A percentile compares a stretch with the other conserved stretches of the same genome.
These are phyloP conservation scores for Pleurotus salmoneostramineus DNA, from an alignment of 768 basidiomycete genomes.

Conservation along the genomic window DNA sequence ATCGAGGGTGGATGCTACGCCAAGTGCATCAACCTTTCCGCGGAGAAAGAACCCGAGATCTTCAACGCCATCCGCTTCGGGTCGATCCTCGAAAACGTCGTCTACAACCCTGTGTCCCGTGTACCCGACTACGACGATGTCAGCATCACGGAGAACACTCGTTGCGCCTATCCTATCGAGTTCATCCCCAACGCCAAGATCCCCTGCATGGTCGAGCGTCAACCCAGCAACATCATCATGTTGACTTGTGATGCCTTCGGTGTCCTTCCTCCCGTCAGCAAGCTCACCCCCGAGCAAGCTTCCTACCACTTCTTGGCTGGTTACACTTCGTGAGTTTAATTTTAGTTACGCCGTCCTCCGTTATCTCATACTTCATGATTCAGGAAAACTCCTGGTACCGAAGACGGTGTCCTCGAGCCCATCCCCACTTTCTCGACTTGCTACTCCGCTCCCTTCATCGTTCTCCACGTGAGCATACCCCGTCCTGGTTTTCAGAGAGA, in stretches of 20 bases:
- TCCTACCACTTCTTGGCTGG: constrained; percentile 98
- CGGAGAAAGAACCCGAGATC: constrained; percentile 98
- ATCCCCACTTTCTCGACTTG: constrained; percentile 99
- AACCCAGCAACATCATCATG: constrained; percentile 96
- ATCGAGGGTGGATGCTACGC: constrained; percentile 99
- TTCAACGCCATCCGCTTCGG: constrained; percentile 93
- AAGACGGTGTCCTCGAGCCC: constrained; percentile 96
- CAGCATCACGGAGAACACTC: constrained; percentile 98
- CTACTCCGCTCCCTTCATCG: constrained; percentile 99
- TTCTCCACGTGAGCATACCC: constrained; percentile 69
- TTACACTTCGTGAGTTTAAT: constrained; percentile 75
- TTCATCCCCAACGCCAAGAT: constrained; percentile 94
- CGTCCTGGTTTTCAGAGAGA: background rate
- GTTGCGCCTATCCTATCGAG: constrained; percentile 99
- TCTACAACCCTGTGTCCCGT: constrained; percentile 84
- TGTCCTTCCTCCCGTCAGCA: constrained; percentile 94
- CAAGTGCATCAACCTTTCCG: constrained; percentile 94
- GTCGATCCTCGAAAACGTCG: constrained; percentile 98
- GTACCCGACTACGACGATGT: constrained; percentile 93
- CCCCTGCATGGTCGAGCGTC: constrained; percentile 81
- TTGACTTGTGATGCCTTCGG: constrained; percentile 98
- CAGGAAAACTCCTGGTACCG: constrained; percentile 97
- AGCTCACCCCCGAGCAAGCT: constrained; percentile 90
- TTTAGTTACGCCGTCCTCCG: background rate
- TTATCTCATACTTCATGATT: constrained; percentile 11